These are phyloP conservation scores for Alliaria petiolata DNA, from an alignment of 345 rosid genomes.

Conservation along the genomic window DNA sequence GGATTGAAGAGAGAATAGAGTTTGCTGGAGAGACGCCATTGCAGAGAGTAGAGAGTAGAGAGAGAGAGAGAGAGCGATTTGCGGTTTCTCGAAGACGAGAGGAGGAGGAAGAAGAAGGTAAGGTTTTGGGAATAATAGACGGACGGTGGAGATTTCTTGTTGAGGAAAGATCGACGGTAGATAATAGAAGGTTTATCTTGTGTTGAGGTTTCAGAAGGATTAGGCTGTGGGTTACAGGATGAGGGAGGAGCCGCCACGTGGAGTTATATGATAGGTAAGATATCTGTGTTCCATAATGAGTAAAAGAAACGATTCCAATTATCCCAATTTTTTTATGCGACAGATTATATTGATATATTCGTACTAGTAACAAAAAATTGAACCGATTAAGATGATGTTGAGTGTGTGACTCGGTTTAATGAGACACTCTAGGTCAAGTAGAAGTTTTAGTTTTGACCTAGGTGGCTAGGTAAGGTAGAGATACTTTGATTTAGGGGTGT, in stretches of 20 bases:
- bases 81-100: conserved; percentile 29
- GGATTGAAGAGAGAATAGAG: conserved; percentile 51
- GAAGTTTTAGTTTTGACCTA: too few relatives aligned
- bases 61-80: neutral
- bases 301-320: neutral
- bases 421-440: too few relatives aligned
- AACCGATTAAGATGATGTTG: too few relatives aligned
- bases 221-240: conserved; percentile 1
- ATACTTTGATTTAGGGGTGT: too few relatives aligned
- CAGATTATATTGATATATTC: too few relatives aligned
- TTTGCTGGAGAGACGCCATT: conserved; percentile 71
- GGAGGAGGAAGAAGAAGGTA: conserved; percentile 26
- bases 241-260: conserved; percentile 20
- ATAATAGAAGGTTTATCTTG: conserved; percentile 33
- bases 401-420: too few relatives aligned
- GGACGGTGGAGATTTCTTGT: neutral
- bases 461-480: too few relatives aligned
- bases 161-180: conserved; percentile 10
- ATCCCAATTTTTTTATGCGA: too few relatives aligned
- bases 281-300: conserved; percentile 10
- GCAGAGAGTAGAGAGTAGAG: neutral
- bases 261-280: neutral
- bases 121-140: conserved; percentile 11
- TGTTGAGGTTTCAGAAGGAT: conserved; percentile 19
- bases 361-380: too few relatives aligned